These are phyloP conservation scores for Boletus speciosus DNA, from an alignment of 768 basidiomycete species.

Conservation along the genomic window DNA sequence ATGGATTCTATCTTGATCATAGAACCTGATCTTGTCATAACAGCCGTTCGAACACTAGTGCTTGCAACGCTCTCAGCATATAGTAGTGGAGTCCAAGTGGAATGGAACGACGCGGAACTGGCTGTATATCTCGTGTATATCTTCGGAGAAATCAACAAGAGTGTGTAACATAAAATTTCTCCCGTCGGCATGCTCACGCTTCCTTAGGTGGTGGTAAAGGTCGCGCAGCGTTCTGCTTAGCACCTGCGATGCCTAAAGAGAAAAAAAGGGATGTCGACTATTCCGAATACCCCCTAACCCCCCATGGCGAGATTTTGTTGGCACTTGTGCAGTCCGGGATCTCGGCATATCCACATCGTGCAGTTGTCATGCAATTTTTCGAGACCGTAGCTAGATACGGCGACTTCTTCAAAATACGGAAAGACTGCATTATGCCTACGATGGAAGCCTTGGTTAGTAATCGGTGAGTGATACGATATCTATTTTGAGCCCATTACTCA, in stretches of 20 bases:
- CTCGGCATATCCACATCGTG: constrained; percentile 75
- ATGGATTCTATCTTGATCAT: constrained; percentile 85
- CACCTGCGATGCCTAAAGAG: constrained; percentile 65
- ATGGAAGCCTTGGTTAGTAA: constrained; percentile 84
- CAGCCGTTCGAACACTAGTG: constrained; percentile 69
- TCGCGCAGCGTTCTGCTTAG: constrained; percentile 80
- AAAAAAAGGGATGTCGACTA: constrained; percentile 66
- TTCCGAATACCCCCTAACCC: constrained; percentile 78
- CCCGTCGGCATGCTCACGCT: constrained; percentile 2
- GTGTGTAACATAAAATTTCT: constrained; percentile 40
- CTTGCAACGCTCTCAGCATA: constrained; percentile 72
- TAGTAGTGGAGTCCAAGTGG: constrained; percentile 52
- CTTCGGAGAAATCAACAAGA: constrained; percentile 90
- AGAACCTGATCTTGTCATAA: constrained; percentile 81
- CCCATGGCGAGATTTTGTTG: constrained; percentile 86
- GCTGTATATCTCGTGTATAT: constrained; percentile 92
- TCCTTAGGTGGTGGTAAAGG: constrained; percentile 71
- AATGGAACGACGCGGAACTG: constrained; percentile 93
- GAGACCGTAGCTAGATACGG: constrained; percentile 89
- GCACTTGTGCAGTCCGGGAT: constrained; percentile 82
- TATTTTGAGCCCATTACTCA: not conserved
- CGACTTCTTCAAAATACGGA: constrained; percentile 95
- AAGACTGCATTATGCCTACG: constrained; percentile 81
- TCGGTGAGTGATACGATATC: constrained; percentile 49
- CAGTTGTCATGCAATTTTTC: constrained; percentile 87